These are phyloP conservation scores for Allomyces arbusculus DNA, from an alignment of 192 early-diverging fungal genomes.

Conservation along the genomic window DNA sequence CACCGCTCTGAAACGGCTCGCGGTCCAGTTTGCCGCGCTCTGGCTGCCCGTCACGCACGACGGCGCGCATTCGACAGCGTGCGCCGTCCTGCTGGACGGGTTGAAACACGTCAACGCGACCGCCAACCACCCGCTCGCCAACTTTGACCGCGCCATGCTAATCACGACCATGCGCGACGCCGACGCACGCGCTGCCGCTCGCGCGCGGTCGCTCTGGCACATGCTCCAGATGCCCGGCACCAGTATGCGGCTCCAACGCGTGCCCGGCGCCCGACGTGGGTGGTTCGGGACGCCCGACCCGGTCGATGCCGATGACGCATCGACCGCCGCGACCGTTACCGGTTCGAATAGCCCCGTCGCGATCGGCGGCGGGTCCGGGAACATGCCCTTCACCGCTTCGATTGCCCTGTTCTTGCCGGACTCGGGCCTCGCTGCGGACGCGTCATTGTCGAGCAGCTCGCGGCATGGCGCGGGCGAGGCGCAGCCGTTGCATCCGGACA, in stretches of 20 bases:
- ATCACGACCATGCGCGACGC: background rate
- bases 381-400: background rate
- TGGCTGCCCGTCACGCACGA: background rate
- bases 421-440: too few relatives aligned
- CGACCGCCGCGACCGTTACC: background rate
- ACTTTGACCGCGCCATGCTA: too few relatives aligned
- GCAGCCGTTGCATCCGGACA: conserved; percentile 19
- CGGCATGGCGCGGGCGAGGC: background rate
- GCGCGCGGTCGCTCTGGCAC: background rate
- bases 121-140: too few relatives aligned
- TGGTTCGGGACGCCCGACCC: background rate
- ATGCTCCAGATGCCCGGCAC: background rate
- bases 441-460: background rate
- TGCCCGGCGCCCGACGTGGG: background rate
- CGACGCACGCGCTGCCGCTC: background rate
- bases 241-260: background rate
- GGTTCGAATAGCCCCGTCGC: too few relatives aligned
- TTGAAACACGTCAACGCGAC: background rate
- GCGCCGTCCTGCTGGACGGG: background rate
- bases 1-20: background rate
- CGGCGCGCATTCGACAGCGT: background rate
- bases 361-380: background rate
- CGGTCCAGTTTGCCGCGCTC: background rate
- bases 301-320: background rate
- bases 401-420: background rate